Base-by-base conservation (phyloP, 257 asterid species). In the Coffea eugenioides region DNA sequence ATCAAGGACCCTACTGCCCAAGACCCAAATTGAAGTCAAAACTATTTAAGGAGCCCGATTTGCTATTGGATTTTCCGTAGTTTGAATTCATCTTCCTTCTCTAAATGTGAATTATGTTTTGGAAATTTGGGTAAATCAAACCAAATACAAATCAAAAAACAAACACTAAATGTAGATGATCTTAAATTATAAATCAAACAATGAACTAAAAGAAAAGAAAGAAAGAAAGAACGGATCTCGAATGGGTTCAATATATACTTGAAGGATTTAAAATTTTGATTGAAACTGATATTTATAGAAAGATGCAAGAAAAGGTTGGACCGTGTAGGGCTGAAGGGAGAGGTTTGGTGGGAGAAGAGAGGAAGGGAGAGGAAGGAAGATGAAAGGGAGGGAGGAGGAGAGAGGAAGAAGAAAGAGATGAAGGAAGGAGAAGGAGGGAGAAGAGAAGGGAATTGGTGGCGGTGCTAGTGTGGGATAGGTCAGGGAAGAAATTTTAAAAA, bases 21-120 rank as follows among this genome's bases (percentile, higher is more conserved):
- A 95, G 80, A 67, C 97, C 97, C 45, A 95, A 86, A 88, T 94
- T 98, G 86, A 95, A 95, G 81, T 95, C 94, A 82, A 93, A 95
- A 46, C 87, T 89, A 75, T 85, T 88, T 21, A 73, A 73, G 70
- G 97, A 83, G 65, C 91, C 91, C 74, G 95, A 49, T 82, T 85
- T 88, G 85, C 82, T 78, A 88, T 86, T 88, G 9, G 92, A 86
- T 84, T 90, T 94, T 71, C 98, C 97, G 80, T 85, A 89, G 84
- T 88, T 90, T 75, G 97, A 92, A 86, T 90, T 95, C 97, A 93
- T 90, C 62, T 5, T 78, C 82, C 36, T 20, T 36, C 9, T 36
- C 21, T 80, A 82, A 64, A 9, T 8, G 20, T 16, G 25, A 21
- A 20, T 6, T n/a, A 23, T 61, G 2, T 61, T 59, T n/a, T 61